Conservation (phyloP, 2,329 filamentous ascomycete genomes). For the Pseudocercospora crystallina region DNA sequence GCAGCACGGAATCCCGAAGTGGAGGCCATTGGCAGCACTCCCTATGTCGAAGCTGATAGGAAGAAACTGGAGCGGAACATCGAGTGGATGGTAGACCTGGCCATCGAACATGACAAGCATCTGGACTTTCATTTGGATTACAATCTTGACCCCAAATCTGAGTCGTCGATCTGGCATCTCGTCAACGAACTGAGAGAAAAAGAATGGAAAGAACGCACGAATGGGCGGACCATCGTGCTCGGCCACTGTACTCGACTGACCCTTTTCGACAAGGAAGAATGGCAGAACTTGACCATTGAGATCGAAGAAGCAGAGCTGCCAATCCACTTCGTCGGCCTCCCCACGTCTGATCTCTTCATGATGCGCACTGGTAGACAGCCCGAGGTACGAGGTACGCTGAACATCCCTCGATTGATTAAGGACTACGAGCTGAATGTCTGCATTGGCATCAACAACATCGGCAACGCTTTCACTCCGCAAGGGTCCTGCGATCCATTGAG, state of each 20-base stretch:
- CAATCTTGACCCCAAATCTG: constrained; percentile 54
- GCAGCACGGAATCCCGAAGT: constrained; percentile 48
- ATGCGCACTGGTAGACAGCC: constrained; percentile 51
- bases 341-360: constrained; percentile 72
- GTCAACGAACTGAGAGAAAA: constrained; percentile 51
- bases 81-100: constrained; percentile 60
- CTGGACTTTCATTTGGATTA: constrained; percentile 74
- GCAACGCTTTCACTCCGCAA: constrained; percentile 72
- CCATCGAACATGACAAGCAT: constrained; percentile 53
- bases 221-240: constrained; percentile 55
- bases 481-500: constrained; percentile 65
- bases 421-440: constrained; percentile 59
- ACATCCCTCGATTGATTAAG: constrained; percentile 60
- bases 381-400: constrained; percentile 58
- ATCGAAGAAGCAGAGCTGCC: constrained; percentile 55
- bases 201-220: constrained; percentile 50
- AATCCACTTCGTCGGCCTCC: constrained; percentile 66
- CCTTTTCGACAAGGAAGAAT: constrained; percentile 53
- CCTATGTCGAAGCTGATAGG: constrained; percentile 63
- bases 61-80: constrained; percentile 57
- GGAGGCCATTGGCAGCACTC: constrained; percentile 65
- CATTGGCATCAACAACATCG: constrained; percentile 69
- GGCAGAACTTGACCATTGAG: constrained; percentile 48
- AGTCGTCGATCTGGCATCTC: constrained; percentile 56
- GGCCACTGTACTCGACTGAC: constrained; percentile 70